Conservation (phyloP, 352 stramenopile species). For the Phytophthora uliginosa region DNA sequence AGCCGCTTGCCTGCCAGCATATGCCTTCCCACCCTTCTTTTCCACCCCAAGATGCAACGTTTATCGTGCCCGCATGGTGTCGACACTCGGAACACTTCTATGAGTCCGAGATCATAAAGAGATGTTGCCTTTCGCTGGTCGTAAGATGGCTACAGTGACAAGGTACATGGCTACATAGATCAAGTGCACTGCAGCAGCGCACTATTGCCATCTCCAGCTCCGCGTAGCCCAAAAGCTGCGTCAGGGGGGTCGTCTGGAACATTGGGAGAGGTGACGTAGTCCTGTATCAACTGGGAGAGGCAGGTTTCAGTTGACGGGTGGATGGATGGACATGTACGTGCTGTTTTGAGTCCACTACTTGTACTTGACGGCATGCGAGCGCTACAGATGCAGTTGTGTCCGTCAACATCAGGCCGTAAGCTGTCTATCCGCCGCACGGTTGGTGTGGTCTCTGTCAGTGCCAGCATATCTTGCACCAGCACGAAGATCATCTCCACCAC, state of each 20-base stretch:
- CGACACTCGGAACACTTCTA: not conserved
- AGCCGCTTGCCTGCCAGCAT: not conserved
- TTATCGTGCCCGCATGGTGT: not conserved
- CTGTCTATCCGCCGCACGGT: constrained; percentile 14
- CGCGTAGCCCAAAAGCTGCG: not conserved
- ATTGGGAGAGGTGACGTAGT: not conserved
- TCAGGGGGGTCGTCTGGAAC: not conserved
- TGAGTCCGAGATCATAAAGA: not conserved
- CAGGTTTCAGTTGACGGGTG: not conserved
- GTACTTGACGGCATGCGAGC: not conserved
- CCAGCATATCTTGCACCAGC: constrained; percentile 14
- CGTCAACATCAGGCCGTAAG: constrained; percentile 13
- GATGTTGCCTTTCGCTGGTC: constrained; percentile 45
- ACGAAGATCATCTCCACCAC: constrained; percentile 29
- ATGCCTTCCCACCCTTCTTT: constrained; percentile 4
- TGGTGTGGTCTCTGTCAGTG: constrained; percentile 11
- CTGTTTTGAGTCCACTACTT: not conserved
- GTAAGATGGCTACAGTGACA: constrained; percentile 20
- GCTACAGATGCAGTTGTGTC: constrained; percentile 6
- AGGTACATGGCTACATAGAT: not conserved
- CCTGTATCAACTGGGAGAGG: constrained; percentile 3
- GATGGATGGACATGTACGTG: not conserved
- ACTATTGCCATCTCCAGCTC: not conserved
- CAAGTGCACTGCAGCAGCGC: not conserved
- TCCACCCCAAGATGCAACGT: constrained; percentile 4